Conservation (phyloP, 2,329 filamentous ascomycete species). For the Myriosclerotinia scirpicola region DNA sequence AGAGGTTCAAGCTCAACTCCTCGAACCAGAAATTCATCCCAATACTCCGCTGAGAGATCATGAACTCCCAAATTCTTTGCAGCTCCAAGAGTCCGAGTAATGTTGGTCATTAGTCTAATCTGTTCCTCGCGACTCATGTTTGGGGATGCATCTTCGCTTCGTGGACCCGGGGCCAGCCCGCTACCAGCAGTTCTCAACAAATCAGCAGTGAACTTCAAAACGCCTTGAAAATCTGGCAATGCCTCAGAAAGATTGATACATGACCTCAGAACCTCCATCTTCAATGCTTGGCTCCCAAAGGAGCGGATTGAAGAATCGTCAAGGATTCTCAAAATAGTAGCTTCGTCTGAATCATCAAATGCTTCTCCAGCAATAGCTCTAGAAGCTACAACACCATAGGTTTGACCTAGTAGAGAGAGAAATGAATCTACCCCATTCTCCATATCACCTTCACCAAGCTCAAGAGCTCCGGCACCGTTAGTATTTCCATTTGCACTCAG, state of each 20-base stretch:
- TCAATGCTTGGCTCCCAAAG: slow-evolving; percentile 78
- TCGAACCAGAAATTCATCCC: slow-evolving; percentile 93
- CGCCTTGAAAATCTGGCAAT: slow-evolving; percentile 84
- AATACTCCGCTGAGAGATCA: slow-evolving; percentile 78
- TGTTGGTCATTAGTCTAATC: slow-evolving; percentile 77
- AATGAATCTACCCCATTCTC: slow-evolving; percentile 66
- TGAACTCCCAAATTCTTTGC: slow-evolving; percentile 71
- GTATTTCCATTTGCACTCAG: slow-evolving; percentile 54
- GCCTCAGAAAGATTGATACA: slow-evolving; percentile 95
- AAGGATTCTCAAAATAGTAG: slow-evolving; percentile 57
- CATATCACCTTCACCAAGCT: slow-evolving; percentile 63
- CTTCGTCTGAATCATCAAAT: slow-evolving; percentile 52
- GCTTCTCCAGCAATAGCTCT: slow-evolving; percentile 21
- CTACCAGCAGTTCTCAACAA: slow-evolving; percentile 80
- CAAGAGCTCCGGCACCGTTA: slow-evolving; percentile 55
- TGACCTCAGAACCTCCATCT: slow-evolving; percentile 82
- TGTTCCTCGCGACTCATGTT: slow-evolving; percentile 80
- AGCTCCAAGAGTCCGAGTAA: slow-evolving; percentile 78
- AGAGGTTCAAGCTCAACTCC: slow-evolving; percentile 69
- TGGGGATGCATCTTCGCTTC: slow-evolving; percentile 67
- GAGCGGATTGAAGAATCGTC: slow-evolving; percentile 57
- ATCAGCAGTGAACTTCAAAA: slow-evolving; percentile 83
- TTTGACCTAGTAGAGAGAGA: slow-evolving; percentile 59
- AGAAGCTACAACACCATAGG: slow-evolving; percentile 59
- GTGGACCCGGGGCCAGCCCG: slow-evolving; percentile 70